Evolutionary conservation across 345 rosid genomes (phyloP).

Genomic region (Chamaenerion angustifolium): DNA sequence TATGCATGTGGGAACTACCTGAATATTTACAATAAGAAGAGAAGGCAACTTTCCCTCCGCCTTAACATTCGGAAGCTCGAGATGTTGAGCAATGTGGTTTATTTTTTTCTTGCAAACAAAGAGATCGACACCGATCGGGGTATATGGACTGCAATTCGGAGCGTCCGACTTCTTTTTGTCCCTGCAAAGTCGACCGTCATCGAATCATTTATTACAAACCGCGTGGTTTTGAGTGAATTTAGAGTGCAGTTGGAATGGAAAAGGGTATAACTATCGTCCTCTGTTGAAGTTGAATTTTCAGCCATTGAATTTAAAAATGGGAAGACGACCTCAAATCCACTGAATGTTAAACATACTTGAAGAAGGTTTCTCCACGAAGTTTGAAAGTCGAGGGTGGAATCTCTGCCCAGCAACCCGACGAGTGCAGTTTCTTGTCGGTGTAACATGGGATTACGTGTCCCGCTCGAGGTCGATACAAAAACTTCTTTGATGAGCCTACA

Average conservation of each 20-base stretch:
- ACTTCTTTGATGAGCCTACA: slow-evolving; percentile 37
- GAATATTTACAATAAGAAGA: slow-evolving; percentile 58
- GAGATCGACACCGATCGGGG: slow-evolving; percentile 61
- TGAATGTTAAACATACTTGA: slow-evolving; percentile 29
- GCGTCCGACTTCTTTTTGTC: slow-evolving; percentile 58
- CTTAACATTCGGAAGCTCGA: slow-evolving; percentile 47
- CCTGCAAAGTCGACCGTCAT: no score
- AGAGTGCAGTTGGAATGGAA: no score
- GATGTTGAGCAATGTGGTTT: slow-evolving; percentile 62
- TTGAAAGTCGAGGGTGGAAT: slow-evolving; percentile 55
- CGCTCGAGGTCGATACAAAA: slow-evolving; percentile 46
- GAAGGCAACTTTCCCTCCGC: slow-evolving; percentile 28
- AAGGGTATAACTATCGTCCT: no score
- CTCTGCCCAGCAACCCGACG: slow-evolving; percentile 47
- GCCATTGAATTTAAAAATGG: no score
- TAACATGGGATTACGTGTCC: slow-evolving; percentile 38
- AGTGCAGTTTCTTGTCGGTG: slow-evolving; percentile 31
- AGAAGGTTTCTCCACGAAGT: slow-evolving; percentile 56
- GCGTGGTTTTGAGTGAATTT: no score
- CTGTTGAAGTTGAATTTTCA: no score
- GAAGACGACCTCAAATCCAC: no score
- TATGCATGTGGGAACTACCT: slow-evolving; percentile 14
- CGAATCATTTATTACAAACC: no score
- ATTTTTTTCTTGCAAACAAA: slow-evolving; percentile 48
- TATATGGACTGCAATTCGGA: slow-evolving; percentile 41